Evolutionary conservation across 2,329 filamentous ascomycete genomes (phyloP).

Genomic region (Aspergillus clavatus): DNA sequence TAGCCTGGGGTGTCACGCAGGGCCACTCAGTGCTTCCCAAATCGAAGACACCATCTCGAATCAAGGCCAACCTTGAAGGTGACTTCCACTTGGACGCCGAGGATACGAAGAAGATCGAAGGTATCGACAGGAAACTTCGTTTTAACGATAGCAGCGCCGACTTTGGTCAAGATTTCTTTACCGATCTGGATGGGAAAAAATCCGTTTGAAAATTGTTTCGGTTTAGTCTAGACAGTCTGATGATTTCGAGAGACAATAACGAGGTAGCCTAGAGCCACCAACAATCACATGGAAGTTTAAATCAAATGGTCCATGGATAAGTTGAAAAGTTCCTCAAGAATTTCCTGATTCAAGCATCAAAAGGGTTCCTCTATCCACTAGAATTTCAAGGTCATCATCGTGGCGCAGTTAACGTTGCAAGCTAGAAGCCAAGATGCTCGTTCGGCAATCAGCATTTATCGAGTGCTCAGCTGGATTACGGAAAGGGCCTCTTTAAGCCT

Average conservation of each 20-base stretch:
- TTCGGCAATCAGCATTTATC: too few species aligned
- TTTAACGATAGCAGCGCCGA: constrained; percentile 56
- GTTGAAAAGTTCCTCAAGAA: not conserved
- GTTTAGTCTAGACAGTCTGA: not conserved
- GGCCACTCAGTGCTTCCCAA: constrained; percentile 53
- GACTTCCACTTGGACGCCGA: constrained; percentile 56
- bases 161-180: constrained; percentile 57
- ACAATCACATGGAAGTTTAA: not conserved
- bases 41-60: constrained; percentile 43
- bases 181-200: constrained; percentile 54
- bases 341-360: not conserved
- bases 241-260: not conserved
- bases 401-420: too few species aligned
- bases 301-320: too few species aligned
- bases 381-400: too few species aligned
- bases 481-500: not conserved
- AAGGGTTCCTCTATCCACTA: too few species aligned
- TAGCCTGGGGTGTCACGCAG: constrained; percentile 51
- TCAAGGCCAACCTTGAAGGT: constrained; percentile 41
- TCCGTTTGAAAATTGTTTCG: not conserved
- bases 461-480: too few species aligned
- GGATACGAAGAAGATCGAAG: constrained; percentile 54
- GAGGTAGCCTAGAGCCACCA: not conserved
- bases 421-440: too few species aligned
- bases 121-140: constrained; percentile 56